phyloP scores from a whole-genome alignment of 352 stramenopile genomes.

The Peronospora belbahrii region DNA sequence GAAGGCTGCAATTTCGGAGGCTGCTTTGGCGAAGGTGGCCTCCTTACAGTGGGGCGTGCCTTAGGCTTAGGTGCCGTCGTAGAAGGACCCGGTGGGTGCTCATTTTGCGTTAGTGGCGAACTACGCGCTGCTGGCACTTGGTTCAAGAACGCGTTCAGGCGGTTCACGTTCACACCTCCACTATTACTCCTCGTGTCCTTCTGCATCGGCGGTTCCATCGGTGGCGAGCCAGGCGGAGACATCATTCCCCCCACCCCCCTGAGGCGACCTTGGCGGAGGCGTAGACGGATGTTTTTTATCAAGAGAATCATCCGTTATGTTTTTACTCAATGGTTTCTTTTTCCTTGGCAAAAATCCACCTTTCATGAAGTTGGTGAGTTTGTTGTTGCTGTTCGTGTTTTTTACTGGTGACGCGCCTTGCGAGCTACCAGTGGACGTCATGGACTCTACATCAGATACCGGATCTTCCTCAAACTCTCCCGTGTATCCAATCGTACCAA shows the following conservation, averaged over 20 bases:
- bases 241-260: constrained; percentile 26
- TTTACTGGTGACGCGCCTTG: constrained; percentile 48
- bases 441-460: constrained; percentile 62
- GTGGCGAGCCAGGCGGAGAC: constrained; percentile 23
- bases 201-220: constrained; percentile 17
- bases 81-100: constrained; percentile 45
- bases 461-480: constrained; percentile 52
- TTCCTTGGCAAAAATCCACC: constrained; percentile 64
- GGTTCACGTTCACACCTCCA: constrained; percentile 39
- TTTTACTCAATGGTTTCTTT: constrained; percentile 41
- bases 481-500: constrained; percentile 47
- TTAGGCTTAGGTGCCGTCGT: constrained; percentile 34
- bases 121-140: constrained; percentile 56
- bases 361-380: constrained; percentile 78
- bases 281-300: constrained; percentile 56
- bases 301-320: constrained; percentile 25
- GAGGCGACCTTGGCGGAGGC: constrained; percentile 44
- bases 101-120: constrained; percentile 49
- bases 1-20: constrained; percentile 21
- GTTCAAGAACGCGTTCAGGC: constrained; percentile 69
- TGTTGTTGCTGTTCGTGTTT: constrained; percentile 57
- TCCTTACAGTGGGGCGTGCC: constrained; percentile 12
- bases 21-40: constrained; percentile 21
- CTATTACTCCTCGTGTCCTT: constrained; percentile 40
- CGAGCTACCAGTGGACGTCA: constrained; percentile 57